Evolutionary conservation across 345 rosid species (phyloP).

Genomic region (Ailanthus altissimus): DNA sequence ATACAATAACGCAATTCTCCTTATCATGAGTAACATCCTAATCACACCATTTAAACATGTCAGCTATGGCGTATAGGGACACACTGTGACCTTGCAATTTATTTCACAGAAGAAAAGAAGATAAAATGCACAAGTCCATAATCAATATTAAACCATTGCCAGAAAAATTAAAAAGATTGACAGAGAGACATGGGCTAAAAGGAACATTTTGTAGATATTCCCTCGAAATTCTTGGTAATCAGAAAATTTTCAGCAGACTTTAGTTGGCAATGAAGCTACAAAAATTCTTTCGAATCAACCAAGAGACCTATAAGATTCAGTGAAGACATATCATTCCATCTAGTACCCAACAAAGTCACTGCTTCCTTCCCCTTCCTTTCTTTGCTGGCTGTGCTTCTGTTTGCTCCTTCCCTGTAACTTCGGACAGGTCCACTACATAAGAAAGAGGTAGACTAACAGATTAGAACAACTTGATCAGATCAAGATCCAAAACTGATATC

Average conservation of each 20-base stretch:
- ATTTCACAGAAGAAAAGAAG: neutral
- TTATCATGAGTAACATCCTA: neutral
- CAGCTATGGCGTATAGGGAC: neutral
- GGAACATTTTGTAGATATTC: neutral
- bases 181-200: neutral
- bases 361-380: conserved; percentile 97
- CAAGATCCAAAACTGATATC: conserved; percentile 1
- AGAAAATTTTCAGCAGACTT: neutral
- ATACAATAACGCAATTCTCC: neutral
- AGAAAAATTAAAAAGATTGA: too few species aligned
- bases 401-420: conserved; percentile 77
- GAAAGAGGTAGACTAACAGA: neutral
- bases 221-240: neutral
- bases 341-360: conserved; percentile 34
- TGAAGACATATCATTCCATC: neutral
- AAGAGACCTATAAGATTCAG: neutral
- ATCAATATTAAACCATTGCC: neutral
- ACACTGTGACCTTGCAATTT: neutral
- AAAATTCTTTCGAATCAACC: conserved; percentile 16
- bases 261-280: neutral
- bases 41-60: neutral
- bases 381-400: conserved; percentile 63
- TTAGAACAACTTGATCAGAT: conserved; percentile 15
- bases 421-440: conserved; percentile 68
- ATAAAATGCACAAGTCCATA: neutral